Conservation (phyloP, 148 eudicot genomes). For the Amaranthus hypochondriacus region DNA sequence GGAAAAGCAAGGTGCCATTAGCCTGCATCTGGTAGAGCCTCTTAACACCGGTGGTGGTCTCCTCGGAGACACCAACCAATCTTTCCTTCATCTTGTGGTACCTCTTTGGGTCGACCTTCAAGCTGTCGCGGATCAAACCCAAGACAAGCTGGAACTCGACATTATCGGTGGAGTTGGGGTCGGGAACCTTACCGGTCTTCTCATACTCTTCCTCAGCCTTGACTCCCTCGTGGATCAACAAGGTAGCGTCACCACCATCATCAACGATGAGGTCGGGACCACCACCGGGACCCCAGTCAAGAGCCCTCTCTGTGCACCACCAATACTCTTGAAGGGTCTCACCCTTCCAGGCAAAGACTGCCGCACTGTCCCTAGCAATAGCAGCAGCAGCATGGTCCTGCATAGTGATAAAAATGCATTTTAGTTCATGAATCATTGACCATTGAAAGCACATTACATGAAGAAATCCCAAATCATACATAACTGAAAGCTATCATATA, state of each 20-base stretch:
- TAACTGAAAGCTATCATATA: too few species aligned
- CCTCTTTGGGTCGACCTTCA: slow-evolving; percentile 74
- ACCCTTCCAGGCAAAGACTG: slow-evolving; percentile 97
- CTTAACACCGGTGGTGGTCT: slow-evolving; percentile 99
- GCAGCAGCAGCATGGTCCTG: slow-evolving; percentile 98
- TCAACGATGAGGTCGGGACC: slow-evolving; percentile 93
- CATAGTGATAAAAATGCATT: too few species aligned
- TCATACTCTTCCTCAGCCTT: slow-evolving; percentile 86
- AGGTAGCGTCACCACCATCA: slow-evolving; percentile 90
- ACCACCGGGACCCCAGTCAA: slow-evolving; percentile 86
- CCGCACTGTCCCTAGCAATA: slow-evolving; percentile 79
- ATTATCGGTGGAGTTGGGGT: slow-evolving; percentile 72
- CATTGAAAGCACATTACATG: too few species aligned
- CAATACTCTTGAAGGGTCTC: slow-evolving; percentile 95
- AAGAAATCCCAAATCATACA: too few species aligned
- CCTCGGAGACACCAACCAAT: slow-evolving; percentile 92
- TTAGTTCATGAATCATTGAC: too few species aligned
- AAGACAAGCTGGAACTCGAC: slow-evolving; percentile 87
- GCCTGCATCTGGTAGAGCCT: slow-evolving; percentile 95
- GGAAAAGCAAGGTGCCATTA: slow-evolving; percentile 74
- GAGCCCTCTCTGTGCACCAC: slow-evolving; percentile 95
- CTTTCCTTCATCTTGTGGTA: slow-evolving; percentile 82
- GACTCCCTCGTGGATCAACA: slow-evolving; percentile 93
- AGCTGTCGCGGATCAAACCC: slow-evolving; percentile 60
- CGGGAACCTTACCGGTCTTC: slow-evolving; percentile 62